phyloP scores from a whole-genome alignment of 805 yeast genomes.

The Komagataella pastoris region DNA sequence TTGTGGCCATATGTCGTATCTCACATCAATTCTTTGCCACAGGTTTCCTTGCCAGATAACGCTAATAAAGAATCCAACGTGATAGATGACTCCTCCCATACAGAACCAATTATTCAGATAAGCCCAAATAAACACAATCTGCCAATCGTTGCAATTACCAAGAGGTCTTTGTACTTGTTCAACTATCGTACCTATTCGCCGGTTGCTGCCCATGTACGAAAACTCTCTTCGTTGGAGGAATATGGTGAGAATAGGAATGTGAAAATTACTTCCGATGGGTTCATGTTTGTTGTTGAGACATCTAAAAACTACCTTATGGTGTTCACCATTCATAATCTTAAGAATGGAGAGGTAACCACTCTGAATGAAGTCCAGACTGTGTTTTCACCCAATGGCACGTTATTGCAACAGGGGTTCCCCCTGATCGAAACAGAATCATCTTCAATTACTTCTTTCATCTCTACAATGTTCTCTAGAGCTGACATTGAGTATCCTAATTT shows the following conservation, averaged over 20 bases:
- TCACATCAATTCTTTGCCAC: neutral
- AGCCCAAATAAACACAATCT: conserved; percentile 13
- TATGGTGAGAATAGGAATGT: conserved; percentile 33
- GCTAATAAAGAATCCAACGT: neutral
- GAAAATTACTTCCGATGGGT: conserved; percentile 23
- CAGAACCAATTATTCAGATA: conserved; percentile 20
- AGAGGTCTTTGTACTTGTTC: conserved; percentile 22
- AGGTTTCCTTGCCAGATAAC: neutral
- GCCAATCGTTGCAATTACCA: conserved; percentile 21
- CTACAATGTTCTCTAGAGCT: conserved; percentile 11
- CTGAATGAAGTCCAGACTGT: conserved; percentile 17
- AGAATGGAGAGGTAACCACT: neutral
- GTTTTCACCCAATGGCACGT: conserved; percentile 14
- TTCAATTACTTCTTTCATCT: conserved; percentile 13
- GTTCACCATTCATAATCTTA: conserved; percentile 20
- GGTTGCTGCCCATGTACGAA: conserved; percentile 31
- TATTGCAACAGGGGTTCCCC: conserved; percentile 22
- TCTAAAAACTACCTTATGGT: conserved; percentile 24
- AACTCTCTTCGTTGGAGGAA: conserved; percentile 24
- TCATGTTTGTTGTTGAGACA: conserved; percentile 28
- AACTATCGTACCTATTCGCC: conserved; percentile 30
- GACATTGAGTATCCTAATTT: conserved; percentile 15
- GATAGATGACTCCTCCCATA: conserved; percentile 7
- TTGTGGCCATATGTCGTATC: neutral
- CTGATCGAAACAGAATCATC: conserved; percentile 2